phyloP scores from a whole-genome alignment of 78 protist genomes.

The Dictyostelium purpureum region DNA sequence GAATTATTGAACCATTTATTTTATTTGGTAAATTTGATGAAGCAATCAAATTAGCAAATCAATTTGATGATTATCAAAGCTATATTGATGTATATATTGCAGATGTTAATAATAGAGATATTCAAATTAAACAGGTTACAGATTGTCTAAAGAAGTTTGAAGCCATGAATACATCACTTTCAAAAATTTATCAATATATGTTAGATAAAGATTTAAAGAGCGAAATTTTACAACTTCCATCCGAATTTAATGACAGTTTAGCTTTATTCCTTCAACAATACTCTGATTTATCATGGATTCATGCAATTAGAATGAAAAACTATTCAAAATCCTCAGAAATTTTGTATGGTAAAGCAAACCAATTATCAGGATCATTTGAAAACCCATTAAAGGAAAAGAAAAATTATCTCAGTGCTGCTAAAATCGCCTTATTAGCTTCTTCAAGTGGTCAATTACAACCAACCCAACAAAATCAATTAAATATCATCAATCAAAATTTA shows the following conservation, averaged over 20 bases:
- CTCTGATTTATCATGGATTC: conserved; percentile 22
- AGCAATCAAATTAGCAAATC: conserved; percentile 31
- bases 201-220: background rate
- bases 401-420: background rate
- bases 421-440: background rate
- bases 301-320: background rate
- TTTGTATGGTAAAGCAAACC: background rate
- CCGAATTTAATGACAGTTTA: conserved; percentile 9
- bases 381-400: conserved; percentile 8
- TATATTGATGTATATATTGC: conserved; percentile 12
- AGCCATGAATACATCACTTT: background rate
- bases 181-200: conserved; percentile 22
- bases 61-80: conserved; percentile 15
- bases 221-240: conserved; percentile 40
- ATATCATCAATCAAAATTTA: conserved; percentile 10
- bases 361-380: background rate
- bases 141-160: background rate
- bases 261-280: background rate
- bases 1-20: conserved; percentile 4
- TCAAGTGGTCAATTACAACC: background rate
- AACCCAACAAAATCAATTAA: background rate
- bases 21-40: background rate
- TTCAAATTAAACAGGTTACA: background rate
- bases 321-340: background rate
- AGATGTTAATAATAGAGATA: background rate